Percentiles rank a stretch among this genome's conserved stretches.
Conservation (phyloP, 768 basidiomycete species). For the Mycena filopes region DNA sequence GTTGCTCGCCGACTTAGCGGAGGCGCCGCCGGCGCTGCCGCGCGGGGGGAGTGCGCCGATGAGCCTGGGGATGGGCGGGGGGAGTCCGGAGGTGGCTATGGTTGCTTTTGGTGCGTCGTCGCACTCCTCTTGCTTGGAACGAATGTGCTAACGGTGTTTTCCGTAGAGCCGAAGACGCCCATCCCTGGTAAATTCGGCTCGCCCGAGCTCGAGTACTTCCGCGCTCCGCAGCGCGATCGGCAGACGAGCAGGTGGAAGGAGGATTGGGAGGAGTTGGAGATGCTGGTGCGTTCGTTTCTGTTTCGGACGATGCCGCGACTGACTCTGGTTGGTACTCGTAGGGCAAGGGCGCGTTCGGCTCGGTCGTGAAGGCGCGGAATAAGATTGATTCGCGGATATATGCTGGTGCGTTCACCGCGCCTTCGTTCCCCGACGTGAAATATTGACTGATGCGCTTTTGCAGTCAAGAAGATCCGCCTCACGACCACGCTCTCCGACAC, state of each 20-base stretch:
- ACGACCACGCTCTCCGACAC: conserved; percentile 81
- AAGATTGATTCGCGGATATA: conserved; percentile 89
- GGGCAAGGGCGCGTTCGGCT: conserved; percentile 92
- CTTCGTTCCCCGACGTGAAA: too few species aligned
- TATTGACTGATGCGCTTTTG: neutral
- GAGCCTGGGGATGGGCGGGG: too few species aligned
- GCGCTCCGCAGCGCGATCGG: conserved; percentile 52
- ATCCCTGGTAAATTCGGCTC: conserved; percentile 61
- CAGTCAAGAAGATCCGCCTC: conserved; percentile 91
- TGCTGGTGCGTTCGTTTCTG: conserved; percentile 62
- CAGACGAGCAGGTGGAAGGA: conserved; percentile 88
- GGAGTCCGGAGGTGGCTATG: conserved; percentile 20
- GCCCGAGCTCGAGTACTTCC: conserved; percentile 76
- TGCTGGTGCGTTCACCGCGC: conserved; percentile 61
- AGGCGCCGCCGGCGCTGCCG: conserved; percentile 42
- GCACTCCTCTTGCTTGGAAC: too few species aligned
- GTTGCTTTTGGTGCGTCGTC: conserved; percentile 27
- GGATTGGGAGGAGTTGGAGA: conserved; percentile 94
- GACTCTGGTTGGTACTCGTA: conserved; percentile 38
- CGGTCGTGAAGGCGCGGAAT: conserved; percentile 94
- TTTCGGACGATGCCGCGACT: neutral
- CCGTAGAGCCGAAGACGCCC: conserved; percentile 60
- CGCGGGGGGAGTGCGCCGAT: too few species aligned
- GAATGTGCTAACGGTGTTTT: neutral
- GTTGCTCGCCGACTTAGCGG: conserved; percentile 68